A percentile compares a stretch with the other conserved stretches of the same genome.
phyloP scores from a whole-genome alignment of 2,329 filamentous ascomycete species.

The Penicillium sp. region DNA sequence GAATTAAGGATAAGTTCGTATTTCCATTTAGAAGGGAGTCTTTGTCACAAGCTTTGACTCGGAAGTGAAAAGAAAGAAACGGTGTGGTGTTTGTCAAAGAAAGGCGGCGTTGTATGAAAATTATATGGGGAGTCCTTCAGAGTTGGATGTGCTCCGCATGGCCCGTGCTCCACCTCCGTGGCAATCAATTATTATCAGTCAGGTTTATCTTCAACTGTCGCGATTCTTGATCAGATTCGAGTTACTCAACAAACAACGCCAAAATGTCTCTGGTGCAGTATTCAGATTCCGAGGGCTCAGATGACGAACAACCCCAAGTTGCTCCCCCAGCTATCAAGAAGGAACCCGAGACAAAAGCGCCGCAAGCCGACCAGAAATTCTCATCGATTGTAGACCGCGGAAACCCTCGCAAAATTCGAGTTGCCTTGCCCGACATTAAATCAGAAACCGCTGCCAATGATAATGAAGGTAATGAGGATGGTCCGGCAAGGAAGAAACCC shows the following conservation, averaged over 20 bases:
- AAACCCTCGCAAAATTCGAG: slow-evolving; percentile 77
- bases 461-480: slow-evolving; percentile 44
- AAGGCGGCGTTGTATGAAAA: neutral
- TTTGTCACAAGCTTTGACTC: neutral
- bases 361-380: slow-evolving; percentile 46
- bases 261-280: slow-evolving; percentile 77
- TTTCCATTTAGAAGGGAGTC: neutral
- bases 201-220: neutral
- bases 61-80: neutral
- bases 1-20: neutral
- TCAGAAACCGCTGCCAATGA: slow-evolving; percentile 29
- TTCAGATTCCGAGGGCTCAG: slow-evolving; percentile 71
- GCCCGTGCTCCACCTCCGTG: slow-evolving; percentile 9
- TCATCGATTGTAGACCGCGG: slow-evolving; percentile 77
- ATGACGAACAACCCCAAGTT: slow-evolving; percentile 49
- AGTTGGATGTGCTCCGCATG: slow-evolving; percentile 12
- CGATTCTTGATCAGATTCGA: neutral
- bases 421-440: slow-evolving; percentile 64
- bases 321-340: slow-evolving; percentile 15
- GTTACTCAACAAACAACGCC: neutral
- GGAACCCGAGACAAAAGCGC: slow-evolving; percentile 20
- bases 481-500: slow-evolving; percentile 67
- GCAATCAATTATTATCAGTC: no score
- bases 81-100: neutral
- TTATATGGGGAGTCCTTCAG: no score